A percentile compares a stretch with the other conserved stretches of the same genome.
Conservation (phyloP, 805 yeast genomes). For the Soucietia sequanensis region DNA sequence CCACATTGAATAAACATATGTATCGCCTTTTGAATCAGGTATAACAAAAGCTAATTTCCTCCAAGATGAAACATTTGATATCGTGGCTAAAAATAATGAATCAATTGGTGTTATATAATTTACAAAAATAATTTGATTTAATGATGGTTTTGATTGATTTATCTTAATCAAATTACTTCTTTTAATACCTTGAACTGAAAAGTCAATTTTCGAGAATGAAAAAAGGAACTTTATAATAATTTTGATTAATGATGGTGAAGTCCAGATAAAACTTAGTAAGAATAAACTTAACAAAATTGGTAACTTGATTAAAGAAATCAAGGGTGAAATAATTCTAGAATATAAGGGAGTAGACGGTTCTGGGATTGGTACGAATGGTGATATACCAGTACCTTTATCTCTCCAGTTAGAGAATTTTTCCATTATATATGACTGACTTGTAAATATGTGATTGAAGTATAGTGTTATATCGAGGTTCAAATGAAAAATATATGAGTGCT, state of each 20-base stretch:
- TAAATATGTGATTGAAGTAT: too few relatives aligned
- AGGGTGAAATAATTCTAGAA: slow-evolving; percentile 2
- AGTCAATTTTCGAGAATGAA: slow-evolving; percentile 37
- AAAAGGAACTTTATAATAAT: slow-evolving; percentile 23
- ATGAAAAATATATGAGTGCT: too few relatives aligned
- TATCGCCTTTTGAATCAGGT: slow-evolving; percentile 36
- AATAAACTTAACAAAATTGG: slow-evolving; percentile 27
- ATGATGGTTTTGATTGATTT: slow-evolving; percentile 30
- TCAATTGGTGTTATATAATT: slow-evolving; percentile 64
- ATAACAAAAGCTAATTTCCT: slow-evolving; percentile 31
- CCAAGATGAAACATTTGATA: slow-evolving; percentile 22
- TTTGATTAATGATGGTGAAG: slow-evolving; percentile 18
- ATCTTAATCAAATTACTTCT: slow-evolving; percentile 36
- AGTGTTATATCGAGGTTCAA: too few relatives aligned
- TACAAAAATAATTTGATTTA: slow-evolving; percentile 51
- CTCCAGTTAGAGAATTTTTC: slow-evolving; percentile 83
- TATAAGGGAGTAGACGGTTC: slow-evolving; percentile 14
- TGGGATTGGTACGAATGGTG: slow-evolving; percentile 74
- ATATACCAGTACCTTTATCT: slow-evolving; percentile 90
- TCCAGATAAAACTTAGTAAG: slow-evolving; percentile 11
- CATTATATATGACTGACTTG: too few relatives aligned
- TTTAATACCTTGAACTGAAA: slow-evolving; percentile 51
- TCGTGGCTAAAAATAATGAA: slow-evolving; percentile 34
- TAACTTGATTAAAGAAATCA: slow-evolving; percentile 21
- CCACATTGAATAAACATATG: slow-evolving; percentile 21